A percentile compares a stretch with the other conserved stretches of the same genome.
phyloP scores from a whole-genome alignment of 2,329 filamentous ascomycete genomes.

The Trichoderma koningii region DNA sequence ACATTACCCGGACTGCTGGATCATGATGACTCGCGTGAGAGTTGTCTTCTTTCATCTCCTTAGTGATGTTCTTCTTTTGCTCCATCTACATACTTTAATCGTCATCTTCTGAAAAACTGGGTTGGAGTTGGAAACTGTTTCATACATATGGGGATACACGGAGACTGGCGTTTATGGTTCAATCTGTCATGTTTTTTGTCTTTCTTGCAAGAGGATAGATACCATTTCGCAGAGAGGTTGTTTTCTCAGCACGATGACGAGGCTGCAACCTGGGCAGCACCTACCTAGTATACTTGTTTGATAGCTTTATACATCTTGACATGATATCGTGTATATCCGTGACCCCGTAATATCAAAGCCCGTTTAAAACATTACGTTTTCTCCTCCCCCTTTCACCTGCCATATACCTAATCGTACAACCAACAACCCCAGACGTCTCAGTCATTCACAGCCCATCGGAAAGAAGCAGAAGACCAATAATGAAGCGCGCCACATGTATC shows the following conservation, averaged over 20 bases:
- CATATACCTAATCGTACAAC: constrained; percentile 27
- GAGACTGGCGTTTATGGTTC: constrained; percentile 29
- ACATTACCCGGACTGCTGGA: constrained; percentile 46
- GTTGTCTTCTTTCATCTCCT: constrained; percentile 16
- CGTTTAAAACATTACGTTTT: neutral
- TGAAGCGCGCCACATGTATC: neutral
- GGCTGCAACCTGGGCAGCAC: constrained; percentile 29
- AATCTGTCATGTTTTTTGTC: constrained; percentile 1
- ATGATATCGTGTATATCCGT: constrained; percentile 22
- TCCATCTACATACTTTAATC: constrained; percentile 8
- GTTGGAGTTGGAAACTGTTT: constrained; percentile 17
- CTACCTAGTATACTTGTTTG: constrained; percentile 12
- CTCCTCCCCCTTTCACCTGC: neutral
- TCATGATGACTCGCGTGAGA: constrained; percentile 31
- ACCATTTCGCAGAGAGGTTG: constrained; percentile 30
- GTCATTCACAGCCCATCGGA: too few species aligned
- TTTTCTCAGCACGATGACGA: constrained; percentile 31
- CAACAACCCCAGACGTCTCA: neutral
- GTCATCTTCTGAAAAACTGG: constrained; percentile 1
- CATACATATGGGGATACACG: constrained; percentile 20
- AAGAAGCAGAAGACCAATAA: neutral
- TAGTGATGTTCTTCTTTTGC: neutral
- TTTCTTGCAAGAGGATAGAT: constrained; percentile 26
- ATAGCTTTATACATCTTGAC: constrained; percentile 34
- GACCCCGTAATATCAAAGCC: constrained; percentile 23